Percentiles rank a stretch among this genome's conserved stretches.
These are phyloP conservation scores for Aspergillus hiratsukae DNA, from an alignment of 2,329 filamentous ascomycete genomes.

Conservation along the genomic window DNA sequence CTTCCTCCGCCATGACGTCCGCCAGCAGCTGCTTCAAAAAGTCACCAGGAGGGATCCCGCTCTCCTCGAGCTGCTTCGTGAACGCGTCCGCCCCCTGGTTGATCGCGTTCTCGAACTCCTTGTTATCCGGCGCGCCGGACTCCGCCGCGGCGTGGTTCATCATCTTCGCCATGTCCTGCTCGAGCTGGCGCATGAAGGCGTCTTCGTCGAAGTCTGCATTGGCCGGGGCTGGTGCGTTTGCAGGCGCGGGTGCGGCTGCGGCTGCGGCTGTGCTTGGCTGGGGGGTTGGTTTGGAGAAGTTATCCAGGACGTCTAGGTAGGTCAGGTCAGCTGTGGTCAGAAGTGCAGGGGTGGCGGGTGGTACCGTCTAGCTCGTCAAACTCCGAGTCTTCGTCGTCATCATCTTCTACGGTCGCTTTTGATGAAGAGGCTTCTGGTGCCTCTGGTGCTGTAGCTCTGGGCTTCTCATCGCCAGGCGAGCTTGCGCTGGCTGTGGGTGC, in stretches of 20 bases:
- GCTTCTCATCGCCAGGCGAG: neutral
- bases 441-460: neutral
- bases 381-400: conserved; percentile 74
- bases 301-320: conserved; percentile 76
- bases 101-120: conserved; percentile 22
- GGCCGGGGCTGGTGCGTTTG: conserved; percentile 4
- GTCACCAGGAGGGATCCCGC: conserved; percentile 30
- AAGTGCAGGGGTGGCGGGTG: neutral
- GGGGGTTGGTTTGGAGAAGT: conserved; percentile 55
- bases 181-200: conserved; percentile 75
- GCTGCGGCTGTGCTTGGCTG: conserved; percentile 21
- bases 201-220: conserved; percentile 31
- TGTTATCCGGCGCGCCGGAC: conserved; percentile 16
- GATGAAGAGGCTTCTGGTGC: conserved; percentile 6
- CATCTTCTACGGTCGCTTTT: conserved; percentile 5
- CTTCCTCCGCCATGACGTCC: conserved; percentile 29
- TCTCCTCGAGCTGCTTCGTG: conserved; percentile 33
- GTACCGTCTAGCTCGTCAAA: conserved; percentile 90
- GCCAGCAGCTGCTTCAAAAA: conserved; percentile 34
- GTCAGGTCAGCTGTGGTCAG: conserved; percentile 7
- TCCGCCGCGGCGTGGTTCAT: conserved; percentile 48
- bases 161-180: conserved; percentile 81
- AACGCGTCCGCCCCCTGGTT: conserved; percentile 33
- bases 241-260: conserved; percentile 13
- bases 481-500: neutral